A percentile compares a stretch with the other conserved stretches of the same genome.
Conservation (phyloP, 2,329 filamentous ascomycete species). For the Epicoccum sorghinum region DNA sequence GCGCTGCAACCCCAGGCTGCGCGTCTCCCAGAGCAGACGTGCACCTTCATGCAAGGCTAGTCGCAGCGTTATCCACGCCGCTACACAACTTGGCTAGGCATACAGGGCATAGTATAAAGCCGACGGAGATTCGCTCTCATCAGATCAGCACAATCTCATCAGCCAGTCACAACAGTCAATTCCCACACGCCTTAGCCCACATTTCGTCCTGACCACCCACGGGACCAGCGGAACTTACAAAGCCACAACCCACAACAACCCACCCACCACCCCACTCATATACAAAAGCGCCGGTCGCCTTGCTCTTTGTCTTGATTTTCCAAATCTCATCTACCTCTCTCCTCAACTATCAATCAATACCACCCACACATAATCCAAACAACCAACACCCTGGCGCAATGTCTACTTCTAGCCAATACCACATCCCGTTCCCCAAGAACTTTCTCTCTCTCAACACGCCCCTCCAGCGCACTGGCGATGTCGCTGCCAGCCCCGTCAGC, state of each 20-base stretch:
- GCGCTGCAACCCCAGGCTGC: conserved; percentile 28
- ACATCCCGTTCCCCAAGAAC: conserved; percentile 46
- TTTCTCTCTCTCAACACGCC: conserved; percentile 47
- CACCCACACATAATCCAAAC: conserved; percentile 12
- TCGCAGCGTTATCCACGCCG: conserved; percentile 16
- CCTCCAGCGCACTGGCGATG: conserved; percentile 25
- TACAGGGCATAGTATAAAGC: conserved; percentile 26
- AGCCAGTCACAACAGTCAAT: conserved; percentile 33
- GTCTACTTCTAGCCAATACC: conserved; percentile 42
- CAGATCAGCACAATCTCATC: conserved; percentile 19
- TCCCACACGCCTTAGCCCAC: conserved; percentile 34
- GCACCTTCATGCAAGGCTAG: conserved; percentile 18
- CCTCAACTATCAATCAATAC: conserved; percentile 10
- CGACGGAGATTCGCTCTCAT: conserved; percentile 16
- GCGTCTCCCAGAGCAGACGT: conserved; percentile 10
- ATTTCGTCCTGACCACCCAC: conserved; percentile 24
- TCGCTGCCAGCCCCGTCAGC: conserved; percentile 11
- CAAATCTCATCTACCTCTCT: conserved; percentile 6
- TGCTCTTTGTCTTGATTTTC: background rate
- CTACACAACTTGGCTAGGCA: conserved; percentile 13
- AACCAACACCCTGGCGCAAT: conserved; percentile 38
- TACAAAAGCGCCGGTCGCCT: conserved; percentile 27
- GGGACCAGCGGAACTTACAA: conserved; percentile 31
- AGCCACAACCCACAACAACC: conserved; percentile 18
- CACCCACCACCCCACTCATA: conserved; percentile 10